phyloP scores from a whole-genome alignment of 495 filamentous ascomycete species.

The Penicillium paradoxum region DNA sequence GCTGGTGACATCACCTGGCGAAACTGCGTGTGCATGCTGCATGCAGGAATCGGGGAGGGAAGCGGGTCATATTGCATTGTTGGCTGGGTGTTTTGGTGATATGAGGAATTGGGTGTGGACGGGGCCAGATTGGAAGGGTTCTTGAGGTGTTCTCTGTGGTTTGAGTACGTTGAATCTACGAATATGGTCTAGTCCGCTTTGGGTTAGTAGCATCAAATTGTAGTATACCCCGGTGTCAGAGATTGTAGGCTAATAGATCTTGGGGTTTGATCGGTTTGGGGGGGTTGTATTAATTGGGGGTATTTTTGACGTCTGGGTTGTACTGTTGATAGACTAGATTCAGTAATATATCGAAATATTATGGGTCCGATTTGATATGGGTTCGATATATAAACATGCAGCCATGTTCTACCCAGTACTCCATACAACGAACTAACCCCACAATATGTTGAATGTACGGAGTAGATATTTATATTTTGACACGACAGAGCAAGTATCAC shows the following conservation, averaged over 20 bases:
- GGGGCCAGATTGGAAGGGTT: no score
- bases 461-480: no score
- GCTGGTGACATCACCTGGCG: slow-evolving; percentile 13
- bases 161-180: background rate
- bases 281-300: background rate
- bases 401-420: no score
- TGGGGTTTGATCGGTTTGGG: background rate
- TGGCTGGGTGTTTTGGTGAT: background rate
- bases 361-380: no score
- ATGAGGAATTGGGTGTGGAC: no score
- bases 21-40: slow-evolving; percentile 2
- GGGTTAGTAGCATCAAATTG: background rate
- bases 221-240: background rate
- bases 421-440: no score
- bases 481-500: no score
- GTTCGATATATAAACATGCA: no score
- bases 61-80: background rate
- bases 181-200: background rate
- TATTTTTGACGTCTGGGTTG: no score
- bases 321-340: no score
- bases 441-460: no score
- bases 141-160: background rate
- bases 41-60: background rate
- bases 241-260: background rate
- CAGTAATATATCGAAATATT: no score